These are phyloP conservation scores for Sesbania bispinosa DNA, from an alignment of 306 rosid species.

Conservation along the genomic window DNA sequence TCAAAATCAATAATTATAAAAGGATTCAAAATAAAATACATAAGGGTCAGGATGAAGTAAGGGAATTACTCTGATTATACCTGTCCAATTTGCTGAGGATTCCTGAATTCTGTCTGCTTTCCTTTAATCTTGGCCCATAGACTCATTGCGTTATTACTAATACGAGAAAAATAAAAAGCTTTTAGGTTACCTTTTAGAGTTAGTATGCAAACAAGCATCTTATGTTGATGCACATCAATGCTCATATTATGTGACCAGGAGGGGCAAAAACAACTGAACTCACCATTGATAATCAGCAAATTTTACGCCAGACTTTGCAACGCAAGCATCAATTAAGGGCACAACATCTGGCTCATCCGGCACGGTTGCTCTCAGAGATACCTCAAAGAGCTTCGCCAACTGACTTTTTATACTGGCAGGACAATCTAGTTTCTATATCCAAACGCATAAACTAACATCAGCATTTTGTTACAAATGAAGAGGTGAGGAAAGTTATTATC, in stretches of 20 bases:
- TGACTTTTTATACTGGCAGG: conserved; percentile 52
- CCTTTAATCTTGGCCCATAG: conserved; percentile 65
- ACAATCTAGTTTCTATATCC: conserved; percentile 46
- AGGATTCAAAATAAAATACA: background rate
- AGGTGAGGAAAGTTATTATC: background rate
- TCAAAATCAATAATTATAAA: background rate
- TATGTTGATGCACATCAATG: too few relatives aligned
- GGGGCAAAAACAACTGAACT: too few relatives aligned
- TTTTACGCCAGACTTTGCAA: conserved; percentile 56
- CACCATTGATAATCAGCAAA: conserved; percentile 88
- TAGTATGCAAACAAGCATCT: too few relatives aligned
- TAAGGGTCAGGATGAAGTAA: background rate
- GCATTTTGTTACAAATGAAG: background rate
- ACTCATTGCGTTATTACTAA: conserved; percentile 86
- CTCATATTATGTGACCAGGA: too few relatives aligned
- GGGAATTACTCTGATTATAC: conserved; percentile 31
- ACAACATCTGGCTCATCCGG: conserved; percentile 55
- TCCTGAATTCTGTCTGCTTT: conserved; percentile 42
- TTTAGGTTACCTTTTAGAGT: background rate
- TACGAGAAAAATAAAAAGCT: background rate
- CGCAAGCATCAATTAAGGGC: conserved; percentile 53
- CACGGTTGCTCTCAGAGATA: conserved; percentile 43
- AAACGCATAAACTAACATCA: background rate
- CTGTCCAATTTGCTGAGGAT: conserved; percentile 68
- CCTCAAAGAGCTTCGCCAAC: conserved; percentile 51